Percentiles rank a stretch among this genome's conserved stretches.
Conservation (phyloP, 2,329 filamentous ascomycete species). For the Trichophyton mentagrophytes region DNA sequence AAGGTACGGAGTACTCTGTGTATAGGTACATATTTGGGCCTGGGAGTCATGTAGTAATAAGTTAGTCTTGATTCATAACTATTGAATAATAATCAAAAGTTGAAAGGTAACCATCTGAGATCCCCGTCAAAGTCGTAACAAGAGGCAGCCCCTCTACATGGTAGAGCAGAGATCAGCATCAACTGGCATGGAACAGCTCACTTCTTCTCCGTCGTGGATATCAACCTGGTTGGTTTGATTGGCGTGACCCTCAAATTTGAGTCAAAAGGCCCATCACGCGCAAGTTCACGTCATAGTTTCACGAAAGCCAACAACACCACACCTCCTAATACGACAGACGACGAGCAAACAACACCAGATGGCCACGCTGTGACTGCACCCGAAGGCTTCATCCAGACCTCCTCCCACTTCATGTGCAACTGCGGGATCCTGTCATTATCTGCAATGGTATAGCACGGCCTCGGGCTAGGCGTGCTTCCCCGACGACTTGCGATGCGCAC, state of each 20-base stretch:
- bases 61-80: neutral
- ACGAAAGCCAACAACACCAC: neutral
- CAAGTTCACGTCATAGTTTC: slow-evolving; percentile 1
- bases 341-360: neutral
- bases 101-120: neutral
- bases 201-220: neutral
- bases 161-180: neutral
- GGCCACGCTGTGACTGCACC: neutral
- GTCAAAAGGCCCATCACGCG: neutral
- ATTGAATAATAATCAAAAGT: neutral
- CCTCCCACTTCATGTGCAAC: neutral
- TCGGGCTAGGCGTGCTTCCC: slow-evolving; percentile 7
- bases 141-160: neutral
- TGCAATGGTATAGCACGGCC: slow-evolving; percentile 13
- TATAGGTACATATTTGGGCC: neutral
- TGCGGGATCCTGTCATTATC: neutral
- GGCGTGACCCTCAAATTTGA: neutral
- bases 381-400: neutral
- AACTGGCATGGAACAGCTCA: neutral
- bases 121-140: neutral
- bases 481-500: slow-evolving; percentile 52
- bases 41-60: neutral
- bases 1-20: neutral
- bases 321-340: neutral
- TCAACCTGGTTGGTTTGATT: neutral